Evolutionary conservation across 768 basidiomycete genomes (phyloP).

Genomic region (Suillus subaureus): DNA sequence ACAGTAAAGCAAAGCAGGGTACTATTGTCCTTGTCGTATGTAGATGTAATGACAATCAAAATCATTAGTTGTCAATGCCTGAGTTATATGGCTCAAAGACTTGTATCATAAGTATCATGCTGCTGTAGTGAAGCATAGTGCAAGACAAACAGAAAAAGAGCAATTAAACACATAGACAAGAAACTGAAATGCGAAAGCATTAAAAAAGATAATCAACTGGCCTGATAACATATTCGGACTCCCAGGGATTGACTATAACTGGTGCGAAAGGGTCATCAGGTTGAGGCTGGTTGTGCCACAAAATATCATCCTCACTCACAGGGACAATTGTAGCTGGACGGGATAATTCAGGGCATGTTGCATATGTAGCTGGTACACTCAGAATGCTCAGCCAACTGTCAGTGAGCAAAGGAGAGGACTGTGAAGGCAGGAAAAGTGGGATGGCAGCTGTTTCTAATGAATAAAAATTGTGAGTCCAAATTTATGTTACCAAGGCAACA

Average conservation of each 20-base stretch:
- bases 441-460: neutral
- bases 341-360: neutral
- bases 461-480: neutral
- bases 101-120: neutral
- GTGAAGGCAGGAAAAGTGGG: neutral
- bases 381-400: neutral
- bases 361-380: neutral
- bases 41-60: constrained; percentile 1
- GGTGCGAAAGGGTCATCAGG: neutral
- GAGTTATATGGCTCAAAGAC: neutral
- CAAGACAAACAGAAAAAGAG: neutral
- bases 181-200: neutral
- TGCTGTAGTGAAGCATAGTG: neutral
- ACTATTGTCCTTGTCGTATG: neutral
- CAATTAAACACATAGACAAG: neutral
- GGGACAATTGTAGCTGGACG: neutral
- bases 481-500: neutral
- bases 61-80: neutral
- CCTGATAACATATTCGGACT: neutral
- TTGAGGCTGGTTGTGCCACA: neutral
- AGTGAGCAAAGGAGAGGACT: neutral
- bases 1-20: neutral
- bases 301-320: neutral
- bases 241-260: neutral
- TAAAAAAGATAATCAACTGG: neutral